A percentile compares a stretch with the other conserved stretches of the same genome.
These are phyloP conservation scores for Phyllosticta ampelicida DNA, from an alignment of 2,329 filamentous ascomycete species.

Conservation along the genomic window DNA sequence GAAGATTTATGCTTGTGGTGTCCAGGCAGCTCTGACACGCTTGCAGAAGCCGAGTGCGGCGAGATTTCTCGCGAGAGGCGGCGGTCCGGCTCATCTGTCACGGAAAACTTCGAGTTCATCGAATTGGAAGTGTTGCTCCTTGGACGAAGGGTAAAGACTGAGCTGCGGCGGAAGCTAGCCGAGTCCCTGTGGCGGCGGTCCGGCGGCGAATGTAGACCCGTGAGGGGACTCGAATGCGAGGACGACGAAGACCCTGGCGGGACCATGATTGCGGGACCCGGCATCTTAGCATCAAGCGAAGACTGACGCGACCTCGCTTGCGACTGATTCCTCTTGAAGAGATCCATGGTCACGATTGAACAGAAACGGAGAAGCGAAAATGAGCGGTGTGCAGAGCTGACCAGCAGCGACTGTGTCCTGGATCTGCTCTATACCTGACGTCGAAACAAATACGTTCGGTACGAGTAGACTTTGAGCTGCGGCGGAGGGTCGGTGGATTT, in stretches of 20 bases:
- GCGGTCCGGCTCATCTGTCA: slow-evolving; percentile 15
- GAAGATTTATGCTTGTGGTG: slow-evolving; percentile 22
- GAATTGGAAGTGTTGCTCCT: slow-evolving; percentile 28
- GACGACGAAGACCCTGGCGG: slow-evolving; percentile 1
- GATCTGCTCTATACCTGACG: background rate
- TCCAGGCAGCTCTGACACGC: slow-evolving; percentile 17
- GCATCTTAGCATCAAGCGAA: slow-evolving; percentile 20
- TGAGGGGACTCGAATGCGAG: slow-evolving; percentile 13
- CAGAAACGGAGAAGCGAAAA: background rate
- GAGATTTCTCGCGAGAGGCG: slow-evolving; percentile 19
- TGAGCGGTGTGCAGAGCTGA: slow-evolving; percentile 3
- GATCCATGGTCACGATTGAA: slow-evolving; percentile 21
- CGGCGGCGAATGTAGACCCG: slow-evolving; percentile 21
- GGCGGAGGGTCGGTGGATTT: slow-evolving; percentile 11
- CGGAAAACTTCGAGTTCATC: slow-evolving; percentile 19
- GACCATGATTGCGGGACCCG: background rate
- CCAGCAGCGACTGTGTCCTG: slow-evolving; percentile 8
- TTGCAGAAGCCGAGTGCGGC: slow-evolving; percentile 14
- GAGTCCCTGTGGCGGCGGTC: slow-evolving; percentile 18
- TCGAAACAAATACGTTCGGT: slow-evolving; percentile 6
- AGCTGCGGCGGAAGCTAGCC: slow-evolving; percentile 19
- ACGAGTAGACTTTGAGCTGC: slow-evolving; percentile 2
- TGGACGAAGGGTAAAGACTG: slow-evolving; percentile 27
- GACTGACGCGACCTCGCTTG: slow-evolving; percentile 23
- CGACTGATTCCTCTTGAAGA: slow-evolving; percentile 25